Percentiles rank a stretch among this genome's conserved stretches.
Evolutionary conservation across 257 asterid species (phyloP).

Genomic region (Cinchona pubescens): DNA sequence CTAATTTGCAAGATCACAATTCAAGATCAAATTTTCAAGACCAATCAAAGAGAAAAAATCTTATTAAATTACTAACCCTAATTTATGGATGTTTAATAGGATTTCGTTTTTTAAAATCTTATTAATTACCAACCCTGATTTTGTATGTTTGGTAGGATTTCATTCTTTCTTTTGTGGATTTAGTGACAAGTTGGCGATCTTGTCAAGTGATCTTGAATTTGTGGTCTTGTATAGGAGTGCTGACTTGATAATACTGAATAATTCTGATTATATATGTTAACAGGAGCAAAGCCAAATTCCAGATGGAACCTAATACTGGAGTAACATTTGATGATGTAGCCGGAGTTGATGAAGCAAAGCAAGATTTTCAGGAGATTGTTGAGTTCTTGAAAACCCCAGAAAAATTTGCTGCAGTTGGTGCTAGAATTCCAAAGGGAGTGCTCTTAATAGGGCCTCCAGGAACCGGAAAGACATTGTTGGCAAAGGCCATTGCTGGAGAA

Average conservation of each 20-base stretch:
- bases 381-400: constrained; percentile 97
- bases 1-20: too few species aligned
- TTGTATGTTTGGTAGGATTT: too few species aligned
- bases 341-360: constrained; percentile 98
- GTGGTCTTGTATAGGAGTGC: constrained; percentile 90
- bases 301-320: constrained; percentile 98
- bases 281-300: constrained; percentile 94
- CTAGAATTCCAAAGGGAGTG: constrained; percentile 98
- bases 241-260: constrained; percentile 99
- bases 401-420: constrained; percentile 96
- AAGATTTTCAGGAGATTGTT: constrained; percentile 97
- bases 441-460: constrained; percentile 99
- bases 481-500: constrained; percentile 99
- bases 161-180: too few species aligned
- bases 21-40: too few species aligned
- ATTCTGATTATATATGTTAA: constrained; percentile 70
- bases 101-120: too few species aligned
- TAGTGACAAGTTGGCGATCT: too few species aligned
- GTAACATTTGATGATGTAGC: constrained; percentile 96
- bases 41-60: too few species aligned
- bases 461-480: constrained; percentile 92
- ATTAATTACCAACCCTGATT: too few species aligned
- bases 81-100: too few species aligned
- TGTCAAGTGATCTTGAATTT: too few species aligned
- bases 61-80: too few species aligned